phyloP scores from a whole-genome alignment of 2,329 filamentous ascomycete genomes.

The Diplodia intermedia region DNA sequence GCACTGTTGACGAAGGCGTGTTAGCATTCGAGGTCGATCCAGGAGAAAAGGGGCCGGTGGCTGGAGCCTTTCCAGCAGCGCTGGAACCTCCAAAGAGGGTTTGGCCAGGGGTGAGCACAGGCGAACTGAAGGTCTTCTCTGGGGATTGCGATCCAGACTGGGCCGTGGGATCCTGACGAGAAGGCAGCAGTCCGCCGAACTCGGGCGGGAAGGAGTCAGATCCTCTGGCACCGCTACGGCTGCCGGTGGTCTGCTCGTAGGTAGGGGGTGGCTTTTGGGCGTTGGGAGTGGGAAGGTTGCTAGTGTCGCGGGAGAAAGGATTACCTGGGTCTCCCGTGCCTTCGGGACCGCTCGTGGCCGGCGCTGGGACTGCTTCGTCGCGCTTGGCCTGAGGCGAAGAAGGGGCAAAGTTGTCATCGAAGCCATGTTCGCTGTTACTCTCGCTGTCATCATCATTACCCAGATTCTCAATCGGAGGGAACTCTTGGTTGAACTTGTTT shows the following conservation, averaged over 20 bases:
- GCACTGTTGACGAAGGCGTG: constrained; percentile 49
- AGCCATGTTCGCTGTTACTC: constrained; percentile 70
- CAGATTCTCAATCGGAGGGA: constrained; percentile 90
- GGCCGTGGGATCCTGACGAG: constrained; percentile 60
- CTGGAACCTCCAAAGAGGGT: constrained; percentile 49
- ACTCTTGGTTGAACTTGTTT: constrained; percentile 73
- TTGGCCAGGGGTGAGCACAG: constrained; percentile 48
- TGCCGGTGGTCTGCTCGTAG: constrained; percentile 57
- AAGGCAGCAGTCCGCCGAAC: constrained; percentile 63
- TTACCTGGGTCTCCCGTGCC: constrained; percentile 32
- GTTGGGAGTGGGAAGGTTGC: constrained; percentile 58
- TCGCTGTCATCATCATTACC: constrained; percentile 85
- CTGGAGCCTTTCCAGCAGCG: constrained; percentile 42
- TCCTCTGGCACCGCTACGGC: constrained; percentile 40
- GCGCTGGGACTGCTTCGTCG: constrained; percentile 41
- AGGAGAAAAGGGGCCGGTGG: constrained; percentile 38
- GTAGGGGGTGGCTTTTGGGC: constrained; percentile 66
- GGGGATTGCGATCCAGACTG: constrained; percentile 45
- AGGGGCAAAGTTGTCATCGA: constrained; percentile 90
- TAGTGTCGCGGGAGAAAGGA: constrained; percentile 45
- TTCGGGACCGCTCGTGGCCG: constrained; percentile 34
- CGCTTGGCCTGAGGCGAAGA: constrained; percentile 53
- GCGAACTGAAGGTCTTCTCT: constrained; percentile 45
- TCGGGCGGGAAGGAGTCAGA: constrained; percentile 60
- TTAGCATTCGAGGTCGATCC: constrained; percentile 49